These are phyloP conservation scores for Thinopyrum obtusiflorum DNA, from an alignment of 202 grass and related monocot species.

Conservation along the genomic window DNA sequence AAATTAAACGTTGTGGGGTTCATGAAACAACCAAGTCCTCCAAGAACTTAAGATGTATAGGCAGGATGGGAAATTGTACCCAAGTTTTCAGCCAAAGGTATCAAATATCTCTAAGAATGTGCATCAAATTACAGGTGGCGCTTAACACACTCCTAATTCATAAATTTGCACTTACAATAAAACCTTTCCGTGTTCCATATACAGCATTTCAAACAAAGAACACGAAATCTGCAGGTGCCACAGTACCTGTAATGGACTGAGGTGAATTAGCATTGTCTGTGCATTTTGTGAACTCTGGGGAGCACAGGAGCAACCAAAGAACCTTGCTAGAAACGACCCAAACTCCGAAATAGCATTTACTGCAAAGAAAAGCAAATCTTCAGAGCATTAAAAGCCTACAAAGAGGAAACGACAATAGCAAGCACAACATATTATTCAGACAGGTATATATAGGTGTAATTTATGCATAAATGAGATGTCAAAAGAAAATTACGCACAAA, in stretches of 20 bases:
- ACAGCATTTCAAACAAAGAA: background rate
- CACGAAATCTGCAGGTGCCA: background rate
- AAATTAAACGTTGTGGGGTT: background rate
- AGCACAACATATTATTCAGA: background rate
- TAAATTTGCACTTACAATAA: background rate
- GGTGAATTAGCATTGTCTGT: background rate
- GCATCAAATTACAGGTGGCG: background rate
- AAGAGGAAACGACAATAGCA: background rate
- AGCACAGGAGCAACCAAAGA: background rate
- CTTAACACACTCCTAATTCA: background rate
- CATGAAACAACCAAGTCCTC: background rate
- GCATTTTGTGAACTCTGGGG: background rate
- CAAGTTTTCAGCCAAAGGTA: background rate
- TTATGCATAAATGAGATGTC: background rate
- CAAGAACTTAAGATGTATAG: background rate
- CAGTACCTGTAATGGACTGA: conserved; percentile 15
- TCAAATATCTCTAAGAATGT: background rate
- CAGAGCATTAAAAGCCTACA: background rate
- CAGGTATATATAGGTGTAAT: background rate
- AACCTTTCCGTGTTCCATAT: background rate
- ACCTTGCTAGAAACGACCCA: conserved; percentile 14
- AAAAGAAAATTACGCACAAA: background rate
- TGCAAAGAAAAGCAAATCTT: background rate
- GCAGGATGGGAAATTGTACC: background rate
- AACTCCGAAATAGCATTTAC: conserved; percentile 17